Percentiles rank a stretch among this genome's conserved stretches.
These are phyloP conservation scores for Thraustochytrium striatum DNA, from an alignment of 352 stramenopile genomes.

Conservation along the genomic window DNA sequence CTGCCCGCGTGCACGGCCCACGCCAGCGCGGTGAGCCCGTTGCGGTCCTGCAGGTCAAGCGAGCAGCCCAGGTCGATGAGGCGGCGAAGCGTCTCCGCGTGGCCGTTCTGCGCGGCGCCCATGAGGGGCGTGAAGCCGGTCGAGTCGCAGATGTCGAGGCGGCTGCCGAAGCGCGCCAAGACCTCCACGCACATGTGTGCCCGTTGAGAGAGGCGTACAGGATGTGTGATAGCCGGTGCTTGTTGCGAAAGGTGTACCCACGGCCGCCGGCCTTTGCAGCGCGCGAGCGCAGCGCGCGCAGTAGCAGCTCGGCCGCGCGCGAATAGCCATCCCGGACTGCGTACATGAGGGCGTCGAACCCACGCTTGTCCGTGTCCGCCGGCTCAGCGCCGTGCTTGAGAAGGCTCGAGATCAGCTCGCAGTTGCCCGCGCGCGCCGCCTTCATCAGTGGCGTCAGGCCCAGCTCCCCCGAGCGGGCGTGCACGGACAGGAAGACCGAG, in stretches of 20 bases:
- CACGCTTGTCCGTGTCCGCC: neutral
- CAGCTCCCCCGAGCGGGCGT: constrained; percentile 2
- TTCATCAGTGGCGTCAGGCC: constrained; percentile 24
- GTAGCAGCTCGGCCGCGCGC: constrained; percentile 11
- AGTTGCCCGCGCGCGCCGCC: constrained; percentile 11
- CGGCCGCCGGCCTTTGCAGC: neutral
- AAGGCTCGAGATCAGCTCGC: neutral
- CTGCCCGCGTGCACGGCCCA: constrained; percentile 16
- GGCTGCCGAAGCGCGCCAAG: constrained; percentile 7
- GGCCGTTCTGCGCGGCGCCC: constrained; percentile 47
- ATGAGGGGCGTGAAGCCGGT: constrained; percentile 49
- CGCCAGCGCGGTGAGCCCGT: constrained; percentile 8
- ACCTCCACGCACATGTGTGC: constrained; percentile 9
- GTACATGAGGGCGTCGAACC: constrained; percentile 46
- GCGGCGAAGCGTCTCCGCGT: neutral
- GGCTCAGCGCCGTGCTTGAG: constrained; percentile 17
- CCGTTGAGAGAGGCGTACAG: constrained; percentile 34
- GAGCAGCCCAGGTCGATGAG: neutral
- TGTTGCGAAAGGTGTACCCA: constrained; percentile 31
- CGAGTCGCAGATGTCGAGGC: constrained; percentile 22
- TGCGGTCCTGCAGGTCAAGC: neutral
- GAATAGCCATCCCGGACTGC: constrained; percentile 23
- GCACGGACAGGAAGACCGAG: neutral
- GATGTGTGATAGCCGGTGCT: constrained; percentile 33
- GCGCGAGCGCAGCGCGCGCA: neutral